Evolutionary conservation across 2,329 filamentous ascomycete species (phyloP), one percentile per base, ranked within the genome.

Genomic region (Xylaria polymorpha): DNA sequence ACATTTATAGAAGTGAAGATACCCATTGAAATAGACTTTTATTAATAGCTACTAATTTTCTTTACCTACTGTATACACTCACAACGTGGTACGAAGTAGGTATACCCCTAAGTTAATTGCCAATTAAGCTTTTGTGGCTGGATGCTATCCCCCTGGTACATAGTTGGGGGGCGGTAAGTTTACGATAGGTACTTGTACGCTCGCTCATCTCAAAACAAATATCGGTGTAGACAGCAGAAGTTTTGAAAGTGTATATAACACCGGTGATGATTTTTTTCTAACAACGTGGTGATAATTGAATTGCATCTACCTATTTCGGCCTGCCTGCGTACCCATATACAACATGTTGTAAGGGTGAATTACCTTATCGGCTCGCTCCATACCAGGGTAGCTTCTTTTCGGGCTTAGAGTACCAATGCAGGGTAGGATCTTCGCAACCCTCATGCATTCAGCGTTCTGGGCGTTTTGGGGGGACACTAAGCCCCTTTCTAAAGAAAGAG

Each of bases 1-100:
- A n/a, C n/a, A 25, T 48, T 48, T 18, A 32, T 51, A 32, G 1
- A 58, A 29, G 18, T 35, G 22, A 62, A 55, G 60, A 62, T 62
- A 62, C 60, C 60, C 60, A 50, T 60, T 3, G 29, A 53, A 55
- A 53, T 43, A 53, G 8, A 22, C 8, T 22, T 48, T 10, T 20
- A 35, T 55, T 10, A 41, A 39, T 29, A 25, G 4, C 3, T 44
- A 35, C 5, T 35, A 22, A 29, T 37, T 22, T 37, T 20, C 18
- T 55, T 53, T n/a, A 29, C 25, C 25, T 29, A n/a, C 25, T 29
- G 4, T 4, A 29, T 29, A 29, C 25, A 29, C 25, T 29, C 25
- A 4, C 25, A 4, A 29, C 25, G 4, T 29, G 25, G 25, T 29
- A 29, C 4, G 25, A n/a, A n/a, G n/a, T n/a, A n/a, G n/a, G n/a